Evolutionary conservation across 1,139 yeast species (phyloP), one percentile per base, ranked within the genome.

Genomic region (Candida buenavistaensis): DNA sequence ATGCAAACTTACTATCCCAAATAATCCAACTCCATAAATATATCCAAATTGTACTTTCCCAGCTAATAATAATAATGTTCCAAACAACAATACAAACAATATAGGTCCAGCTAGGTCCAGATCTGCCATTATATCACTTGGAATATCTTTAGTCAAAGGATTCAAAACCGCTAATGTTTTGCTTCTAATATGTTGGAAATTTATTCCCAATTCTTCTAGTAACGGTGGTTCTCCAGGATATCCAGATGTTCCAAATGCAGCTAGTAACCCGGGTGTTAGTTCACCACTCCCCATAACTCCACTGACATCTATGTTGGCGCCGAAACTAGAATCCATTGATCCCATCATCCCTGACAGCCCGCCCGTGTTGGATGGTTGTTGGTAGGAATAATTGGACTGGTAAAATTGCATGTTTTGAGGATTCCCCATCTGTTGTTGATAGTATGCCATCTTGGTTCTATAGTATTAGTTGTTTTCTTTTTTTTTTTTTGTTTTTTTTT

Each of bases 31-130:
- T 17, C 98, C 98, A 54, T 92, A 92, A 36, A 92, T 87, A 59
- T 94, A 94, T 3, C 98, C 97, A 57, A 92, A 92, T 57, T 92
- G 97, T 13, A 90, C 88, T 55, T 90, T 92, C 10, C 99, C 98
- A 1, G 95, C 77, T 30, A 89, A 68, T 37, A 90, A 66, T 35
- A 94, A 64, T 43, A 85, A 78, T 1, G 89, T 75, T n/a, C 97
- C 98, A 57, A 90, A 90, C 38, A 89, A 61, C 38, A 92, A 68
- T 47, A 94, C 94, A 60, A 92, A 94, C 33, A 94, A 66, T 28
- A 92, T 74, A 1, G 99, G 98, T 0, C 99, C 99, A 0, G 97
- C 97, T 49, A 92, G 71, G 57, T 92, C 98, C 14, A 95, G 77
- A 57, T 92, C 97, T 35, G 82, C 81, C 81, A 89, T 80, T 36